A percentile compares a stretch with the other conserved stretches of the same genome.
Evolutionary conservation across 805 yeast species (phyloP).

Genomic region (Ogataea polymorpha): DNA sequence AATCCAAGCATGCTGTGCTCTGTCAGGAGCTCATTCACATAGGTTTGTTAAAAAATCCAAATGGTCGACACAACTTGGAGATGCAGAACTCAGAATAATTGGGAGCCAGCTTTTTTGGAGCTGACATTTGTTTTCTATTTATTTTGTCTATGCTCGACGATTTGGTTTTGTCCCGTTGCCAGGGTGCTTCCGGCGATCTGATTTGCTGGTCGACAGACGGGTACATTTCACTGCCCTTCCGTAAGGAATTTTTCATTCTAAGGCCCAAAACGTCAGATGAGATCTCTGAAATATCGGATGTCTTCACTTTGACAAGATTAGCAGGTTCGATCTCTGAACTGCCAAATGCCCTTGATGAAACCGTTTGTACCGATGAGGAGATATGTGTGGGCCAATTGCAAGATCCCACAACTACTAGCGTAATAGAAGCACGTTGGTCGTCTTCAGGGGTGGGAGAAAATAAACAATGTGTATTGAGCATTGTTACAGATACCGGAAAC

Average conservation of each 20-base stretch:
- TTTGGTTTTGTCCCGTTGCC: conserved; percentile 11
- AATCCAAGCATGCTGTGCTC: no score
- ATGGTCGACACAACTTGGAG: no score
- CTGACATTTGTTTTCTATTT: background rate
- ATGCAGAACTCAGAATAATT: no score
- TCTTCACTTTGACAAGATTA: conserved; percentile 12
- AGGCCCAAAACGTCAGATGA: conserved; percentile 12
- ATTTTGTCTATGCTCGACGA: conserved; percentile 16
- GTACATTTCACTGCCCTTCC: conserved; percentile 12
- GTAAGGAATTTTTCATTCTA: conserved; percentile 15
- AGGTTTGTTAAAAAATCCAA: no score
- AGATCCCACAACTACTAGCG: conserved; percentile 10
- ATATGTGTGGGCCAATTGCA: conserved; percentile 19
- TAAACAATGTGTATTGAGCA: conserved; percentile 14
- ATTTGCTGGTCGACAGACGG: conserved; percentile 22
- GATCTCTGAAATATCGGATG: conserved; percentile 11
- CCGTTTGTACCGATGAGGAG: conserved; percentile 16
- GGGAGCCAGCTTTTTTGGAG: no score
- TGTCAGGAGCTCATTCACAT: no score
- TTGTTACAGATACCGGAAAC: conserved; percentile 21
- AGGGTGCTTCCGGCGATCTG: conserved; percentile 5
- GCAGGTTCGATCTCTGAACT: conserved; percentile 15
- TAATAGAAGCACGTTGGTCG: conserved; percentile 23
- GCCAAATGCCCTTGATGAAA: conserved; percentile 13
- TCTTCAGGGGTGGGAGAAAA: conserved; percentile 17